phyloP scores from a whole-genome alignment of 306 rosid genomes.

The Citrullus amarus region DNA sequence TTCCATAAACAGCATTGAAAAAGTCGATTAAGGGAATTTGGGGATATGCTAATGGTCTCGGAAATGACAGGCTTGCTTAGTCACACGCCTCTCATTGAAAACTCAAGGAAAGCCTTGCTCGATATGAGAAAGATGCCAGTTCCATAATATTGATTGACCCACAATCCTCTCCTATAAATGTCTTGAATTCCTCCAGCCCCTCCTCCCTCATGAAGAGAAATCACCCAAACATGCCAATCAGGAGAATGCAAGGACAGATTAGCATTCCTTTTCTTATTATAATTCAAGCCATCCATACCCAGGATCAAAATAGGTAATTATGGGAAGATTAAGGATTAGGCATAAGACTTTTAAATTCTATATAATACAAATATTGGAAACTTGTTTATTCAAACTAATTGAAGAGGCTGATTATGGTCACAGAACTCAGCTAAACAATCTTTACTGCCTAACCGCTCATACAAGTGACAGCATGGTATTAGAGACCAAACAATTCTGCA shows the following conservation, averaged over 20 bases:
- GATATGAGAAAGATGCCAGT: no score
- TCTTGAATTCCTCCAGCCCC: slow-evolving; percentile 1
- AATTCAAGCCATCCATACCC: not conserved
- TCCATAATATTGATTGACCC: no score
- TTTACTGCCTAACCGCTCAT: not conserved
- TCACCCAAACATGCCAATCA: not conserved
- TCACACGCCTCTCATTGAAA: no score
- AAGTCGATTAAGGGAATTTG: no score
- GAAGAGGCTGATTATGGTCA: not conserved
- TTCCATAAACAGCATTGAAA: no score
- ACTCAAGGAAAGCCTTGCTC: no score
- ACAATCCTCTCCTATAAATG: not conserved
- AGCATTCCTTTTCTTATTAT: not conserved
- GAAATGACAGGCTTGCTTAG: no score
- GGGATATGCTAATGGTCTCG: no score
- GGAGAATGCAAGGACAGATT: not conserved
- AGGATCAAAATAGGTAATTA: not conserved
- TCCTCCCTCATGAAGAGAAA: not conserved
- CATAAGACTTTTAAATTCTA: not conserved
- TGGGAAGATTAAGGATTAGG: not conserved
- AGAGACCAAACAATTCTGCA: not conserved
- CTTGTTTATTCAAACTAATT: not conserved
- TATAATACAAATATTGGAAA: not conserved
- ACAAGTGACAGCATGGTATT: not conserved
- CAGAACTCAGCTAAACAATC: not conserved